phyloP scores from a whole-genome alignment of 305 asterid species.

The Petunia hybrid region DNA sequence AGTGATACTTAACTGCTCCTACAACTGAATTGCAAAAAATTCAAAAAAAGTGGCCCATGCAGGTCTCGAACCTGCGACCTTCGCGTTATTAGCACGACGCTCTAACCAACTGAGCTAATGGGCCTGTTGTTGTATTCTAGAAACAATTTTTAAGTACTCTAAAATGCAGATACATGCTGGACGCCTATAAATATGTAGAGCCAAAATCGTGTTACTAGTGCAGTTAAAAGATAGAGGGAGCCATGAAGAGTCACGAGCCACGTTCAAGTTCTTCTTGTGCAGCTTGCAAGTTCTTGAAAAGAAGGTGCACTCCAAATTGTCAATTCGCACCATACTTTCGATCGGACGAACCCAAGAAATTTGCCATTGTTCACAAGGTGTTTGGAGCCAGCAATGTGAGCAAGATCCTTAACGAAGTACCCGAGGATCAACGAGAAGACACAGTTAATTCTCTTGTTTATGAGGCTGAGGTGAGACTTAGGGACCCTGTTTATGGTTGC shows the following conservation, averaged over 20 bases:
- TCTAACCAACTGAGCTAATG: constrained; percentile 89
- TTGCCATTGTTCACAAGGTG: constrained; percentile 84
- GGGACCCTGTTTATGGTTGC: constrained; percentile 85
- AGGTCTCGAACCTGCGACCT: constrained; percentile 84
- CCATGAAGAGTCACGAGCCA: constrained; percentile 57
- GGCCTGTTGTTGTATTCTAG: constrained; percentile 40
- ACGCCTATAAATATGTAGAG: constrained; percentile 43
- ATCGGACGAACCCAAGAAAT: constrained; percentile 65
- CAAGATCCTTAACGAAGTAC: constrained; percentile 84
- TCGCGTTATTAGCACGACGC: constrained; percentile 84
- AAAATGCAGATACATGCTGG: background rate
- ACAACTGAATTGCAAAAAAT: too few relatives aligned
- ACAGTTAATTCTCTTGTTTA: constrained; percentile 77
- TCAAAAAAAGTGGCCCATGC: constrained; percentile 51
- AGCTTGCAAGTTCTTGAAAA: constrained; percentile 83
- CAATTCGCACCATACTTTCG: constrained; percentile 80
- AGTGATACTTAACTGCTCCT: too few relatives aligned
- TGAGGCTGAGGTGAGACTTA: constrained; percentile 79
- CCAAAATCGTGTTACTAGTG: background rate
- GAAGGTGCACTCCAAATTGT: constrained; percentile 65
- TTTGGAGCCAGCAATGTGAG: constrained; percentile 87
- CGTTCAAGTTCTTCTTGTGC: constrained; percentile 84
- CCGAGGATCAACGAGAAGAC: constrained; percentile 74
- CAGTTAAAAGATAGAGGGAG: constrained; percentile 2
- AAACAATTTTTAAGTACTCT: too few relatives aligned